Evolutionary conservation across 108 stramenopile species (phyloP).

Genomic region (Stephanodiscus triporus): DNA sequence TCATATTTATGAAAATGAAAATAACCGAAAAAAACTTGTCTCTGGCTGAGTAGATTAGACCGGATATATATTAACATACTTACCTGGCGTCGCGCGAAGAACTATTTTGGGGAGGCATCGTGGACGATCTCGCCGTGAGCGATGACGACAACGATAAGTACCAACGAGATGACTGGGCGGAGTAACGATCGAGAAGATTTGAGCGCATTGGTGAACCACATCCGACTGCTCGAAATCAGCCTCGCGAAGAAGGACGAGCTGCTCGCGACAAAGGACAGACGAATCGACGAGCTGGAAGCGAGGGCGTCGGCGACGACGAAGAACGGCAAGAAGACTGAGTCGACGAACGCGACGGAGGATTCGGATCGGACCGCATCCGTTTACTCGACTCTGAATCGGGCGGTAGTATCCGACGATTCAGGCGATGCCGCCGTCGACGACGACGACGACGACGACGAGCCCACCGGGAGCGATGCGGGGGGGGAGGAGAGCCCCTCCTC

Average conservation of each 20-base stretch:
- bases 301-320: background rate
- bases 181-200: background rate
- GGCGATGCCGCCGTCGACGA: background rate
- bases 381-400: background rate
- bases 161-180: background rate
- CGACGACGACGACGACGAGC: background rate
- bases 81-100: too few relatives aligned
- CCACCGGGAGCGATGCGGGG: background rate
- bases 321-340: background rate
- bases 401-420: background rate
- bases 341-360: background rate
- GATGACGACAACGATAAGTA: too few relatives aligned
- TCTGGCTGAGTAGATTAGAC: too few relatives aligned
- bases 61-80: too few relatives aligned
- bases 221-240: constrained; percentile 10
- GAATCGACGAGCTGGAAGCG: constrained; percentile 2
- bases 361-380: background rate
- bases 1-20: too few relatives aligned
- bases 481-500: background rate
- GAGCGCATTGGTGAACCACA: background rate
- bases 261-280: background rate
- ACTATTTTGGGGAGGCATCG: too few relatives aligned
- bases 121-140: too few relatives aligned
- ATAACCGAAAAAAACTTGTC: too few relatives aligned
- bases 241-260: constrained; percentile 8